Base-by-base conservation (phyloP, 768 basidiomycete genomes). In the Amanita thiersii region DNA sequence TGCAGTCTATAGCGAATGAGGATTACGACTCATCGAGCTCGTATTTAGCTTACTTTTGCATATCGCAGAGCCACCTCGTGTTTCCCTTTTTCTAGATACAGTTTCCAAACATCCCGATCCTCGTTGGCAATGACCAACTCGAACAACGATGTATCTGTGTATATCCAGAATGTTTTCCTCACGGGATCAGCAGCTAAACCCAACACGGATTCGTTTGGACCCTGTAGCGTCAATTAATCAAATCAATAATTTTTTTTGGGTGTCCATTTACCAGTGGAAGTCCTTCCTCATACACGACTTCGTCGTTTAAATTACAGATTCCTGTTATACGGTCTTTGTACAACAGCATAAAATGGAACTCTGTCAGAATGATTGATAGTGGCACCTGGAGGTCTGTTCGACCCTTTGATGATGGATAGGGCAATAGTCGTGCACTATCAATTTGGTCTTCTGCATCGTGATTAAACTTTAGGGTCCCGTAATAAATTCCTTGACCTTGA, bases 101-200 rank as follows among this genome's bases (percentile, higher is more conserved):
- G 81, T 54, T 80, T 79, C 96, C 96, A 99, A 5, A 99, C 81
- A 56, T 97, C 88, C 8, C 93, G 76, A 54, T 87, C 86, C 64
- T 99, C 96, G 51, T 93, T 90, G 5, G 71, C 70, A 8, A 88
- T 72, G 4, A 83, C 77, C 18, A 99, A 63, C 53, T 99, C 96
- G 52, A 87, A 92, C 14, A 99, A 71, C 0, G 88, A 85, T 47
- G 81, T 78, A 49, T 88, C 81, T 0, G 93, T 93, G 56, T 83
- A 93, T 1, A 92, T 75, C 96, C 96, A 99, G 52, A 84, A 93
- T 10, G 94, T 98, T 59, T 78, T 81, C 6, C 85, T 77, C 3
- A 88, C 79, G 12, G 85, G 86, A 60, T 99, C 96, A 6, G 85
- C 74, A 4, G 83, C 76, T 23, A 97, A 63, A 0, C 84, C 88